phyloP scores from a whole-genome alignment of 169 alveolate genomes.

The Pseudocohnilembus persalinus region DNA sequence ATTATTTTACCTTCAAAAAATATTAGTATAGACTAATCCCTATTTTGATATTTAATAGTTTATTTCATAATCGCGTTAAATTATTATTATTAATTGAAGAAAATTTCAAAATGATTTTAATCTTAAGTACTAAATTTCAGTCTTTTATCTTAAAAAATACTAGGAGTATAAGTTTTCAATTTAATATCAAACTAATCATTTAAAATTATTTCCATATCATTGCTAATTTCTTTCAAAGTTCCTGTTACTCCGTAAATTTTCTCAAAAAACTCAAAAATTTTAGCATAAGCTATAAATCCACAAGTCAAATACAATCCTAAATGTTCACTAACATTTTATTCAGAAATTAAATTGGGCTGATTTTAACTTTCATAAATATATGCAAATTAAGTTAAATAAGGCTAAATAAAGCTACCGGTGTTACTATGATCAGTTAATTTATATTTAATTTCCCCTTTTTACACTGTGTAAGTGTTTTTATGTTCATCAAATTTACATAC shows the following conservation, averaged over 20 bases:
- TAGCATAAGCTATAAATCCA: background rate
- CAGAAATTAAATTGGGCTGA: background rate
- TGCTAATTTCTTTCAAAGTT: background rate
- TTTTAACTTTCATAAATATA: background rate
- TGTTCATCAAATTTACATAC: background rate
- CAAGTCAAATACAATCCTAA: background rate
- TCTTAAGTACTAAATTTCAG: background rate
- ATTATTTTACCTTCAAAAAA: background rate
- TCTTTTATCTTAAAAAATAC: background rate
- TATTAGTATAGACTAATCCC: background rate
- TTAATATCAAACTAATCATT: background rate
- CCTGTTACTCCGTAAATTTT: background rate
- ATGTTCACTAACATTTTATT: background rate
- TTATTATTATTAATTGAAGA: background rate
- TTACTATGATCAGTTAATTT: background rate
- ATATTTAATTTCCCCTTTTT: background rate
- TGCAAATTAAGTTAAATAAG: background rate
- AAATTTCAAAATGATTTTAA: background rate
- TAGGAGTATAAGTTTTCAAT: background rate
- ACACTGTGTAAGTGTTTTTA: background rate
- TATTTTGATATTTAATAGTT: background rate
- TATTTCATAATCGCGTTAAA: background rate
- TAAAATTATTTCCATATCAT: background rate
- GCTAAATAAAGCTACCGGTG: background rate
- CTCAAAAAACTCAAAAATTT: background rate